Evolutionary conservation across 495 filamentous ascomycete genomes (phyloP).

Genomic region (Bathelium albidoporum): DNA sequence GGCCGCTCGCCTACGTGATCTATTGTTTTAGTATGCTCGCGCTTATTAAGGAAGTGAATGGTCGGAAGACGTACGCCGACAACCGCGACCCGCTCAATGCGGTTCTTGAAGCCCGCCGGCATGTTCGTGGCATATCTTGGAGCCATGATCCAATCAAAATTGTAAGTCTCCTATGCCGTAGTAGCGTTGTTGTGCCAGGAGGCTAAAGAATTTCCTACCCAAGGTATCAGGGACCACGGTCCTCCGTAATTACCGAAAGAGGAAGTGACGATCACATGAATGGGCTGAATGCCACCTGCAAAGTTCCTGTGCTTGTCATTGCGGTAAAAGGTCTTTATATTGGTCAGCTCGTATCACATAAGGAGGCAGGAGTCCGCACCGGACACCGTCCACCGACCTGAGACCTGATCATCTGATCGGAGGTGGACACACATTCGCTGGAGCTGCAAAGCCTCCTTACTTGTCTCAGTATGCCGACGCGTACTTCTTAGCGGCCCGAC

Average conservation of each 20-base stretch:
- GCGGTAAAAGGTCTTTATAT: neutral
- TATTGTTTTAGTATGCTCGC: neutral
- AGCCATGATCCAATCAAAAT: neutral
- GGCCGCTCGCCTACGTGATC: slow-evolving; percentile 10
- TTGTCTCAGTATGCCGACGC: too few relatives aligned
- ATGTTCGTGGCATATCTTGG: neutral
- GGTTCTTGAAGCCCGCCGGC: neutral
- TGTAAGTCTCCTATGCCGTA: neutral
- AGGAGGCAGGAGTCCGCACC: neutral
- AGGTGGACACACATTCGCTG: neutral
- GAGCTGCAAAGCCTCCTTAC: neutral
- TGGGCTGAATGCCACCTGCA: too few relatives aligned
- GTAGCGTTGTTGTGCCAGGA: neutral
- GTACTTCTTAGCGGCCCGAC: too few relatives aligned
- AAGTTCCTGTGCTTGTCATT: neutral
- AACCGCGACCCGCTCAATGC: neutral
- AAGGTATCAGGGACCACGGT: neutral
- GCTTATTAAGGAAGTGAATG: neutral
- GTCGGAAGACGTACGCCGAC: neutral
- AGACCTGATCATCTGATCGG: too few relatives aligned
- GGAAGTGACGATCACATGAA: neutral
- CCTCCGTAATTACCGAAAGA: neutral
- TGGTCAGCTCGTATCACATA: neutral
- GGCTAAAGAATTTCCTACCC: neutral
- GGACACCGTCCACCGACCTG: neutral